A percentile compares a stretch with the other conserved stretches of the same genome.
phyloP scores from a whole-genome alignment of 257 asterid species.

The Buddleja alternifolia region DNA sequence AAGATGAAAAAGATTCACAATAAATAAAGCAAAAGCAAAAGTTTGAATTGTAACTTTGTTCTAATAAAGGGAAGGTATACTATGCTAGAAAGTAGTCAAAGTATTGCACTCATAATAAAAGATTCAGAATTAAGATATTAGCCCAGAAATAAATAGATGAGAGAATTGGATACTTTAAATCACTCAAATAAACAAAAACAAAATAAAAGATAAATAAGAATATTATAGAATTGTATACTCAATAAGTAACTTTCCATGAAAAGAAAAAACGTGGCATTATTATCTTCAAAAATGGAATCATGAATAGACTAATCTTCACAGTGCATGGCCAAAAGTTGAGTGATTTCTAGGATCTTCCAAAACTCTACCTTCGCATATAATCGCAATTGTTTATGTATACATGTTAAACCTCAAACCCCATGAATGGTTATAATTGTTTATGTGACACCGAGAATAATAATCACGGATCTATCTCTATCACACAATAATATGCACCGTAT shows the following conservation, averaged over 20 bases:
- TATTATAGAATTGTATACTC: neutral
- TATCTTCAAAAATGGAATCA: neutral
- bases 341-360: too few relatives aligned
- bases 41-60: conserved; percentile 40
- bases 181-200: neutral
- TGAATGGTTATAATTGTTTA: too few relatives aligned
- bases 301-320: conserved; percentile 2
- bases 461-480: too few relatives aligned
- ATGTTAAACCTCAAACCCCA: too few relatives aligned
- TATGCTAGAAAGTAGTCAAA: conserved; percentile 46
- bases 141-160: neutral
- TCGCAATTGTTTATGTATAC: too few relatives aligned
- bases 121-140: neutral
- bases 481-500: too few relatives aligned
- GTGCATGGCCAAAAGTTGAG: neutral
- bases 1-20: conserved; percentile 37
- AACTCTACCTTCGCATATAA: too few relatives aligned
- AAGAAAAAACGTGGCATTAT: neutral
- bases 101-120: neutral
- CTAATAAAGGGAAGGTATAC: conserved; percentile 43
- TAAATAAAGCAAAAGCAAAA: conserved; percentile 53
- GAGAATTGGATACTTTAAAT: neutral
- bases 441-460: too few relatives aligned
- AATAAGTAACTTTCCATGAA: neutral
- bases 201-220: too few relatives aligned